Conservation (phyloP, 2,329 filamentous ascomycete species). For the Chaetomiaceae sp. region DNA sequence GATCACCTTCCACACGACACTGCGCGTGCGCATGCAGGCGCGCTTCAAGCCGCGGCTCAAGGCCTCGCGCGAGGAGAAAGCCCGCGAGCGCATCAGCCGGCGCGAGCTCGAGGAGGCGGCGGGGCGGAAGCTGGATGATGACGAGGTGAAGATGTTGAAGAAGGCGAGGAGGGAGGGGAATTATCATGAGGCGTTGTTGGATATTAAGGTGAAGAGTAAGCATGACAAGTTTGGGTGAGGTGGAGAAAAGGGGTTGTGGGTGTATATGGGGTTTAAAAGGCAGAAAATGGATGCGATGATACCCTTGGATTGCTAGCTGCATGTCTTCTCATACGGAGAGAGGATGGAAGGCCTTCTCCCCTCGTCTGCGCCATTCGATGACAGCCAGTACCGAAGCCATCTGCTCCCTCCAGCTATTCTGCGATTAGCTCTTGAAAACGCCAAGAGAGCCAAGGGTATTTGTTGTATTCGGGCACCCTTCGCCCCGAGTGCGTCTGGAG, state of each 20-base stretch:
- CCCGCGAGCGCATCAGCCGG: slow-evolving; percentile 77
- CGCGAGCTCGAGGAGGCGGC: slow-evolving; percentile 80
- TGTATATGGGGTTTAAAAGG: too few species aligned
- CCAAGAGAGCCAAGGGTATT: too few species aligned
- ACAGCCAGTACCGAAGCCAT: too few species aligned
- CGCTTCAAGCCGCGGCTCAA: slow-evolving; percentile 83
- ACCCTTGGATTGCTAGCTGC: too few species aligned
- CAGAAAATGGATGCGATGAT: background rate
- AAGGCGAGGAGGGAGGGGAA: slow-evolving; percentile 78
- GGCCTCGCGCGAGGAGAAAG: slow-evolving; percentile 77
- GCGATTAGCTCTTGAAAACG: too few species aligned
- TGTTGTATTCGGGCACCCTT: too few species aligned
- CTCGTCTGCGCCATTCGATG: too few species aligned
- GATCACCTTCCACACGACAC: slow-evolving; percentile 63
- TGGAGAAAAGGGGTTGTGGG: too few species aligned
- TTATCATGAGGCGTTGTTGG: slow-evolving; percentile 81
- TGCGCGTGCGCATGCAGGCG: slow-evolving; percentile 90
- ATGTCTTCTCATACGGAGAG: too few species aligned
- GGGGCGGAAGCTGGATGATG: slow-evolving; percentile 71
- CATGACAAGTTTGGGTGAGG: slow-evolving; percentile 73
- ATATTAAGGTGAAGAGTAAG: slow-evolving; percentile 87
- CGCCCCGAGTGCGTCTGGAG: too few species aligned
- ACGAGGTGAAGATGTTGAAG: slow-evolving; percentile 81
- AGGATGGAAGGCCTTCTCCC: too few species aligned
- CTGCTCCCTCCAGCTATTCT: too few species aligned